Base-by-base conservation (phyloP, 2,329 filamentous ascomycete species). In the Fonsecaea monophora region DNA sequence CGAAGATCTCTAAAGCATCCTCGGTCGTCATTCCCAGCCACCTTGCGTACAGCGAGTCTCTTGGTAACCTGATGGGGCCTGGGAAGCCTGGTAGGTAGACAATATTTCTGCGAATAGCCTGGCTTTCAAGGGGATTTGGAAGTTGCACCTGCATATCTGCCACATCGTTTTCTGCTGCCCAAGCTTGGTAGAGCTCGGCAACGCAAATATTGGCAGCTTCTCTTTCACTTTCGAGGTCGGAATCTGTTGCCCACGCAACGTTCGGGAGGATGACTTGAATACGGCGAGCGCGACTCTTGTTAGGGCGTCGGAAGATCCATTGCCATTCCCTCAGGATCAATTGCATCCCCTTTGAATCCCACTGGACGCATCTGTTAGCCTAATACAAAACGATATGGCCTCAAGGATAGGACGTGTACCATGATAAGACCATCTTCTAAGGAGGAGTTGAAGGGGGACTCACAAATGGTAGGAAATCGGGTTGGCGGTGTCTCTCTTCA, bases 301-400 rank as follows among this genome's bases (percentile, higher is more conserved):
- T 3, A 13, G 45, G 45, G 18, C 6, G 45, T 35, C 30, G 30
- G 7, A 34, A 37, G 5, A 55, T 55, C 53, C 53, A 55, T 21
- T 8, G 30, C 53, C 53, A 55, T 13, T 55, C 53, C 25, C 12
- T 55, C 13, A 55, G 30, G 53, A 55, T 55, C 4, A 25, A 25
- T 21, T 50, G 45, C 45, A 50, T 25, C 18, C 6, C 45, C 5
- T 50, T 10, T 50, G 18, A 25, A 4, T 25, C 45, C 45, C 45
- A 50, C 45, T 50, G 18, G 7, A 50, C 21, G 45, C 45, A 25
- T 50, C 18, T 12, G 7, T 50, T n/a, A 50, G 45, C 12, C 2
- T 4, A 12, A 12, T 2, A 25, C 21, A 25, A 10, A 10, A 10
- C 4, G 25, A 21, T 1, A 50, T 21, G 18, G 8, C 9, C 25